Percentiles rank a stretch among this genome's conserved stretches.
phyloP scores from a whole-genome alignment of 2,329 filamentous ascomycete genomes.

The Teratosphaeria nubilosa region DNA sequence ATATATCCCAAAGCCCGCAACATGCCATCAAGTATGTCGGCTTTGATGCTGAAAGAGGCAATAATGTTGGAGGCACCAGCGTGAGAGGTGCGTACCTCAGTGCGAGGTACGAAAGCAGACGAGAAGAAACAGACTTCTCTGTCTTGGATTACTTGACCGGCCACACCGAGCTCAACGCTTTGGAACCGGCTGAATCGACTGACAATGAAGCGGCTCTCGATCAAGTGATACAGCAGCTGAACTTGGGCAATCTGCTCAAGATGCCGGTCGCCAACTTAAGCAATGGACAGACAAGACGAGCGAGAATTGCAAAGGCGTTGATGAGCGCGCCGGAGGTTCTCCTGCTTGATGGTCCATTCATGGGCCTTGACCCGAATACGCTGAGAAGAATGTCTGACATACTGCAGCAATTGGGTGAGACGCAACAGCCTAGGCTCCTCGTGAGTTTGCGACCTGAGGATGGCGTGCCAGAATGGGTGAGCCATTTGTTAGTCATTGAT shows the following conservation, averaged over 20 bases:
- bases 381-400: constrained; percentile 61
- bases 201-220: constrained; percentile 43
- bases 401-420: constrained; percentile 56
- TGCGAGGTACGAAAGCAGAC: constrained; percentile 77
- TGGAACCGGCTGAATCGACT: constrained; percentile 38
- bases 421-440: constrained; percentile 60
- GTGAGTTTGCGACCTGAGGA: constrained; percentile 78
- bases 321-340: constrained; percentile 69
- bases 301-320: constrained; percentile 78
- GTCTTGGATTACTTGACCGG: constrained; percentile 71
- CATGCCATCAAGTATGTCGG: constrained; percentile 81
- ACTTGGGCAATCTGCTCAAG: constrained; percentile 57
- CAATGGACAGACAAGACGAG: constrained; percentile 82
- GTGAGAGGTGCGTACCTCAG: constrained; percentile 72
- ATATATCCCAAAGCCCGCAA: constrained; percentile 46
- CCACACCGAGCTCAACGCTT: constrained; percentile 71
- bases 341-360: constrained; percentile 87
- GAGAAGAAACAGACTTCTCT: constrained; percentile 81
- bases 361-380: constrained; percentile 85
- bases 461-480: constrained; percentile 80
- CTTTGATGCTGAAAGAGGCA: constrained; percentile 64
- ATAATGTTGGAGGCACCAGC: constrained; percentile 41
- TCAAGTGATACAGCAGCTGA: constrained; percentile 59
- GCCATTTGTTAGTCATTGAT: constrained; percentile 65
- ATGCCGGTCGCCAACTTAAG: constrained; percentile 84